Percentiles rank a stretch among this genome's conserved stretches.
phyloP scores from a whole-genome alignment of 2,329 filamentous ascomycete species.

The Colletotrichum orbiculare region DNA sequence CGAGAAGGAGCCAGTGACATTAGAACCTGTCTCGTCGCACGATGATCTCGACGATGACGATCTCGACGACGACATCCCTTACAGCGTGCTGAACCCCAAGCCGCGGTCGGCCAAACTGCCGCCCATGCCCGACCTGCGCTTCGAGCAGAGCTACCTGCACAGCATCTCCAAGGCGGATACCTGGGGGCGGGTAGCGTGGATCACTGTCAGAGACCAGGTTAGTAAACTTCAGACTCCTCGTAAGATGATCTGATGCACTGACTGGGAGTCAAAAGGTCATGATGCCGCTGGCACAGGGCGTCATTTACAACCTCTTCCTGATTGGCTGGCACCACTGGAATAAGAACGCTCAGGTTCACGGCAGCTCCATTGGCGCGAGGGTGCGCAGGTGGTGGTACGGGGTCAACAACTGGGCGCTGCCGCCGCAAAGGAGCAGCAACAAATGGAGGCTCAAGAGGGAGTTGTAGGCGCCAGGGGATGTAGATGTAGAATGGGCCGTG shows the following conservation, averaged over 20 bases:
- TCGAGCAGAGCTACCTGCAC: conserved; percentile 97
- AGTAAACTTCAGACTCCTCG: conserved; percentile 31
- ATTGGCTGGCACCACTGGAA: conserved; percentile 95
- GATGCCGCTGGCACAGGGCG: conserved; percentile 87
- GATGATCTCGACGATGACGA: conserved; percentile 64
- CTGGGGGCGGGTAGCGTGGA: conserved; percentile 82
- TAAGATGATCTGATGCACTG: conserved; percentile 3
- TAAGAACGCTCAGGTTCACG: conserved; percentile 78
- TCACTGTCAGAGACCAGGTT: conserved; percentile 92
- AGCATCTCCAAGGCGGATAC: conserved; percentile 84
- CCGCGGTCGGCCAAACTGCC: conserved; percentile 61
- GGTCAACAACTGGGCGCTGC: conserved; percentile 89
- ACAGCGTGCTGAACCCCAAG: conserved; percentile 70
- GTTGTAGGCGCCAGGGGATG: neutral
- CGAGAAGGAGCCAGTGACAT: conserved; percentile 63
- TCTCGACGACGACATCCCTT: conserved; percentile 70
- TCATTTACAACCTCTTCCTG: conserved; percentile 87
- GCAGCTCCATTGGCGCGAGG: conserved; percentile 79
- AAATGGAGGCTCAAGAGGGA: conserved; percentile 34
- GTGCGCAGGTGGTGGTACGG: conserved; percentile 94
- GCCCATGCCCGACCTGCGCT: conserved; percentile 87
- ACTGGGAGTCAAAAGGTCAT: conserved; percentile 67
- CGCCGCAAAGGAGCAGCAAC: conserved; percentile 47
- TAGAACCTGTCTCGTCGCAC: conserved; percentile 29
- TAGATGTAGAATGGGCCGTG: conserved; percentile 14